Base-by-base conservation (phyloP, 176 grass and related monocot species). In the Zoysia pacifica region DNA sequence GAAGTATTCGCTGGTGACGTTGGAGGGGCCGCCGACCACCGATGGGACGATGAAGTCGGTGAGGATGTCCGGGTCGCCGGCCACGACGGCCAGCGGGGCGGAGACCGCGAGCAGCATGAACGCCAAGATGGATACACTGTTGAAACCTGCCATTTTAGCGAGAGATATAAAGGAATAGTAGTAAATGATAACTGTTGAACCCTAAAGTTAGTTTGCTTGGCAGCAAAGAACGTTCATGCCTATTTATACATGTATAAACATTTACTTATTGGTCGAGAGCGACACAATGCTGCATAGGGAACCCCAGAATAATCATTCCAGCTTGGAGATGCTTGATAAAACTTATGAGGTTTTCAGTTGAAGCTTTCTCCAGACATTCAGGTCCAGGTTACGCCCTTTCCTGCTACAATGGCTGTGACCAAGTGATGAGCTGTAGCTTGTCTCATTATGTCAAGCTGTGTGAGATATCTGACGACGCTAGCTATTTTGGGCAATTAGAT, bases 11-110 rank as follows among this genome's bases (percentile, higher is more conserved):
- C 70, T 67, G 2, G 75, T 84, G 76, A 84, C 62, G 81, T 53
- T 67, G 1, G 0, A 3, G 7, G 45, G 61, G 36, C 0, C 5
- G 15, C 6, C 19, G 5, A 5, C 55, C 7, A 28, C 7, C n/a
- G 5, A 16, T 2, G 76, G 86, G 28, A 63, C 9, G 47, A 80
- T 8, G 48, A 75, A 88, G 70, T 84, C 81, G 47, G 81, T 64
- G 1, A 88, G 81, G 86, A 88, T 80, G 86, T 84, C 86, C 0
- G 86, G 86, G 53, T 88, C 81, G 5, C 86, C 81, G 28, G 54
- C 81, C 20, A 79, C 6, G 0, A 37, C 45, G 0, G 20, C 58
- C 51, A 56, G 4, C 16, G 83, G 74, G 2, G 79, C 38, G 1
- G 5, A 73, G 43, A 83, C 63, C 9, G 79, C 85, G 0, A 79